Percentiles rank a stretch among this genome's conserved stretches.
Evolutionary conservation across 306 rosid genomes (phyloP).

Genomic region (Erythrophleum fordii): DNA sequence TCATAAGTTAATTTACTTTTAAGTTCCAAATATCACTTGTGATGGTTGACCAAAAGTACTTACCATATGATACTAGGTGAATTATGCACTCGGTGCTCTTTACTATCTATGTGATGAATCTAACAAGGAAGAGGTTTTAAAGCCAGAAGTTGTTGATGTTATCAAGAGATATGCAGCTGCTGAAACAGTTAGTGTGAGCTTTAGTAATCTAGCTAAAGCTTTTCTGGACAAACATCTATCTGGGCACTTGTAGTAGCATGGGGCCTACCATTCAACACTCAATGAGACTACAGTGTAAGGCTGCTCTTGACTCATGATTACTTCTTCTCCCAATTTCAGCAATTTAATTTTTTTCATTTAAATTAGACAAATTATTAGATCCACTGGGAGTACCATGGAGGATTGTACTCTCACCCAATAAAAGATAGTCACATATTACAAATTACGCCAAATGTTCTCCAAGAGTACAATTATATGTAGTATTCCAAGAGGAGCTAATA

Average conservation of each 20-base stretch:
- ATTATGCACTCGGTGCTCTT: constrained; percentile 78
- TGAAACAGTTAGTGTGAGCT: constrained; percentile 65
- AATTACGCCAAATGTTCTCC: too few relatives aligned
- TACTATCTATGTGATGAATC: constrained; percentile 71
- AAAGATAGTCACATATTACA: too few relatives aligned
- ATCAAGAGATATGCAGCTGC: constrained; percentile 84
- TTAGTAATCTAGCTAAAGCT: constrained; percentile 85
- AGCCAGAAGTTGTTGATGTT: constrained; percentile 82
- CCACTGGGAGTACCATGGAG: too few relatives aligned
- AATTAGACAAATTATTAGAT: neutral
- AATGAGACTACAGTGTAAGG: constrained; percentile 22
- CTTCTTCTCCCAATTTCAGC: neutral
- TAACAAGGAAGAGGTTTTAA: constrained; percentile 68
- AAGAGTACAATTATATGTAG: too few relatives aligned
- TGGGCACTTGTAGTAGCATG: constrained; percentile 25
- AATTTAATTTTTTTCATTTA: neutral
- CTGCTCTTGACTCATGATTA: neutral
- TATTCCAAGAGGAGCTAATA: too few relatives aligned
- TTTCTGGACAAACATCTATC: constrained; percentile 72
- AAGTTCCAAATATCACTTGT: neutral
- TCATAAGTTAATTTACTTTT: constrained; percentile 26
- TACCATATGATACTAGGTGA: constrained; percentile 57
- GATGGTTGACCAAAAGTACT: constrained; percentile 21
- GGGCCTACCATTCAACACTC: neutral
- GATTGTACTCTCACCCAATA: too few relatives aligned